phyloP scores from a whole-genome alignment of 2,329 filamentous ascomycete genomes.

The Neofusicoccum laricinum region DNA sequence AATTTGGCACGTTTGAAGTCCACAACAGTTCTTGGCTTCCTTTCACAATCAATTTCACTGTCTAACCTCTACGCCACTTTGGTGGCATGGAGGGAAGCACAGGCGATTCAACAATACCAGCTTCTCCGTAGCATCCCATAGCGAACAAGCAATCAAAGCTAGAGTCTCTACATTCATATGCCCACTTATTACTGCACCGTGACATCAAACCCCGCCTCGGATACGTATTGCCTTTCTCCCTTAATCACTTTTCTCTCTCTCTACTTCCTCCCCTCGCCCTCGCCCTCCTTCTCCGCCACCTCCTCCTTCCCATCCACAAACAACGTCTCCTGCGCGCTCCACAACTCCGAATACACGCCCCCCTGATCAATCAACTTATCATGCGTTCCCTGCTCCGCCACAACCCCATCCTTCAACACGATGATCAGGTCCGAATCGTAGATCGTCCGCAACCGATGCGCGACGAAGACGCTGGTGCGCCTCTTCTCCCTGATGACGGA shows the following conservation, averaged over 20 bases:
- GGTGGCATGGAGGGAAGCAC: too few relatives aligned
- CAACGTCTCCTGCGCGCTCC: slow-evolving; percentile 57
- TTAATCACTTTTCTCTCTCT: background rate
- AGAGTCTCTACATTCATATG: too few relatives aligned
- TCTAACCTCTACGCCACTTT: too few relatives aligned
- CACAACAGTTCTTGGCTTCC: too few relatives aligned
- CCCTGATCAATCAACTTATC: slow-evolving; percentile 73
- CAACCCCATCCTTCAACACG: slow-evolving; percentile 76
- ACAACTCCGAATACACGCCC: slow-evolving; percentile 83
- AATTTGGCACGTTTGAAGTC: too few relatives aligned
- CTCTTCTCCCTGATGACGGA: slow-evolving; percentile 83
- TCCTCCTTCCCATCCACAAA: slow-evolving; percentile 21
- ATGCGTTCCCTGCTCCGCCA: slow-evolving; percentile 90
- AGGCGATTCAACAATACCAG: too few relatives aligned
- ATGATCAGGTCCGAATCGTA: slow-evolving; percentile 91
- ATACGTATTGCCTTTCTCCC: too few relatives aligned
- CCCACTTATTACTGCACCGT: too few relatives aligned
- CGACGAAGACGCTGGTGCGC: slow-evolving; percentile 91
- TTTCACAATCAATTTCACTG: too few relatives aligned
- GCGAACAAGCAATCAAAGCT: too few relatives aligned
- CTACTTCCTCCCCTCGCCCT: background rate
- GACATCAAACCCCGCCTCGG: too few relatives aligned
- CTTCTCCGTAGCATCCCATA: too few relatives aligned
- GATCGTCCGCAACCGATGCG: slow-evolving; percentile 87
- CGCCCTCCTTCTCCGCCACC: background rate